Percentiles rank a stretch among this genome's conserved stretches.
Evolutionary conservation across 192 early-diverging fungal genomes (phyloP).

Genomic region (Coemansia sp.): DNA sequence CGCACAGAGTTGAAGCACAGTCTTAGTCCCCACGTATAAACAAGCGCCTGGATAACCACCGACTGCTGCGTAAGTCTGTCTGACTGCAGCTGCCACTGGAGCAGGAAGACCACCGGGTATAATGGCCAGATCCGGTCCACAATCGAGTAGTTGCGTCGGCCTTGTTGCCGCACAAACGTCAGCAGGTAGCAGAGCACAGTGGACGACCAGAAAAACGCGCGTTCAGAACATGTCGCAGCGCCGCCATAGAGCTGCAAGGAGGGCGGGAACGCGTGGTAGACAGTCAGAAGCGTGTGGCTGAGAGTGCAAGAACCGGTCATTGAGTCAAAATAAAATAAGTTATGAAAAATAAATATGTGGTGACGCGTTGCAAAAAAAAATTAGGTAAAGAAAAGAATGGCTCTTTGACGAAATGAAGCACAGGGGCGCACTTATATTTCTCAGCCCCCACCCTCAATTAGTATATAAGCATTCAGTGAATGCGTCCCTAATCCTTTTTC

Average conservation of each 20-base stretch:
- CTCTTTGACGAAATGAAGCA: too few relatives aligned
- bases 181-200: conserved; percentile 16
- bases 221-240: conserved; percentile 60
- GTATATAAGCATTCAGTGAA: too few relatives aligned
- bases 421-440: too few relatives aligned
- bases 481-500: too few relatives aligned
- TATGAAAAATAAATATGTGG: neutral
- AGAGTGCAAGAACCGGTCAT: neutral
- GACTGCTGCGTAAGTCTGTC: conserved; percentile 22
- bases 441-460: too few relatives aligned
- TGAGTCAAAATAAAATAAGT: neutral
- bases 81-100: conserved; percentile 52
- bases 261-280: neutral
- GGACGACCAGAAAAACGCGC: conserved; percentile 51
- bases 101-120: conserved; percentile 63
- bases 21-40: conserved; percentile 69
- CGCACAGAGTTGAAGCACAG: conserved; percentile 78
- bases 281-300: neutral
- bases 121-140: conserved; percentile 83
- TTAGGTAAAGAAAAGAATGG: too few relatives aligned
- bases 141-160: conserved; percentile 44
- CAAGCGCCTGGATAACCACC: conserved; percentile 47
- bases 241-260: neutral
- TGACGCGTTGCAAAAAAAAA: too few relatives aligned
- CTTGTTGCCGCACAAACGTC: conserved; percentile 20